phyloP scores from a whole-genome alignment of 2,329 filamentous ascomycete genomes.

The Fusarium penzigii region DNA sequence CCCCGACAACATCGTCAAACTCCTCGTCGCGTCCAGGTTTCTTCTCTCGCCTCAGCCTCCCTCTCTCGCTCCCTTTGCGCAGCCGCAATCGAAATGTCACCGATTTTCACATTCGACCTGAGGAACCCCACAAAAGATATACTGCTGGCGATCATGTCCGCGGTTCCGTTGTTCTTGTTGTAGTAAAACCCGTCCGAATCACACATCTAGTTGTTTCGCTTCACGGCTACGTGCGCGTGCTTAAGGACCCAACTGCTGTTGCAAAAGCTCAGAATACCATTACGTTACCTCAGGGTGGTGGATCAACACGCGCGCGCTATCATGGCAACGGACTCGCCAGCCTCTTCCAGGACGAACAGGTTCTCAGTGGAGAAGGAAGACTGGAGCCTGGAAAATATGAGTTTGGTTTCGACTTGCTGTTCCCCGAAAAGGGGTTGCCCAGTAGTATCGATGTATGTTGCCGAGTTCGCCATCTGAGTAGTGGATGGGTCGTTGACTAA shows the following conservation, averaged over 20 bases:
- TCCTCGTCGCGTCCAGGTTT: conserved; percentile 39
- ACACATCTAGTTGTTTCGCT: conserved; percentile 79
- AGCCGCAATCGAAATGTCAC: conserved; percentile 64
- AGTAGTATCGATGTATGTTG: conserved; percentile 88
- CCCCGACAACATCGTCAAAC: conserved; percentile 24
- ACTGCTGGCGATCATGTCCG: conserved; percentile 72
- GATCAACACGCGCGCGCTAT: conserved; percentile 52
- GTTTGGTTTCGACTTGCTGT: conserved; percentile 75
- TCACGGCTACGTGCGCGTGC: conserved; percentile 78
- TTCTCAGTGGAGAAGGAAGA: conserved; percentile 76
- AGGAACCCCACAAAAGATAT: conserved; percentile 78
- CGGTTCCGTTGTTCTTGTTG: conserved; percentile 70
- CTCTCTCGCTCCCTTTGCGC: conserved; percentile 51
- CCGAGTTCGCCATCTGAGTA: neutral
- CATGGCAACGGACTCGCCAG: conserved; percentile 78
- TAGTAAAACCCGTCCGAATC: conserved; percentile 73
- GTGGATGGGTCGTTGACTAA: neutral
- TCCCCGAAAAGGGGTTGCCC: conserved; percentile 69
- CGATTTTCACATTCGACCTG: conserved; percentile 76
- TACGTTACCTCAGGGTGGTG: conserved; percentile 40
- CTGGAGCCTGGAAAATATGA: conserved; percentile 74
- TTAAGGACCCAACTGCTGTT: conserved; percentile 65
- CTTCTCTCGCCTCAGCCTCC: conserved; percentile 54
- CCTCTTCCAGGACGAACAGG: conserved; percentile 79
- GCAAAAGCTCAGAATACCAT: conserved; percentile 51